Base-by-base conservation (phyloP, 805 yeast species). In the Nakazawaea siamensis region DNA sequence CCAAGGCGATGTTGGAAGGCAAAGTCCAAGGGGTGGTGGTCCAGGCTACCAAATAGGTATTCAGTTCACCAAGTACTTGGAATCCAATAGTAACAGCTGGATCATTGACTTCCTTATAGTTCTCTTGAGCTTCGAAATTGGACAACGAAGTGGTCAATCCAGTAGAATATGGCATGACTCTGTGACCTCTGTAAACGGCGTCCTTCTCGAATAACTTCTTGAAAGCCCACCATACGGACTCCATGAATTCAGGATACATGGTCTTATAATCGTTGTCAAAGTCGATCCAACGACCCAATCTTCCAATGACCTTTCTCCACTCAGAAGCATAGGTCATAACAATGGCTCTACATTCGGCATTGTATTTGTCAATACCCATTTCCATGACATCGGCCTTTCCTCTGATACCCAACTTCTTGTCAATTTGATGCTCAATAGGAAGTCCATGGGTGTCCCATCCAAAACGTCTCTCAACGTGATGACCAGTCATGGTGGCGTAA, bases 361-460 rank as follows among this genome's bases (percentile, higher is more conserved):
- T 92, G 64, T 92, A 92, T 55, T 85, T 84, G 58, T 73, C 96
- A 49, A 92, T 81, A 50, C 99, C 99, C 79, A 84, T 72, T 36
- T 73, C 74, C 80, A 86, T 76, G 39, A 92, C 99, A 55, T 92
- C 99, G 35, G 83, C 90, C 60, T 88, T 92, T 50, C 95, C 82
- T 37, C 81, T 78, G 62, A 92, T 86, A 25, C 94, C 94, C 48
- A 92, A 72, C 55, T 84, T 82, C 81, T 94, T 92, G 83, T 92
- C 99, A 51, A 92, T 92, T 61, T 90, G 96, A 59, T 92, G 96
- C 66, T 92, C 99, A 39, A 92, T 86, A 33, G 99, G 99, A 45
- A 92, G 76, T 39, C 99, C 99, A 59, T 92, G 99, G 38, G 99
- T 92, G 63, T 92, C 99, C 99, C 99, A 92, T 43, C 99, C 99